Evolutionary conservation across 78 protist species (phyloP).

Genomic region (Polysphondylium violaceum): DNA sequence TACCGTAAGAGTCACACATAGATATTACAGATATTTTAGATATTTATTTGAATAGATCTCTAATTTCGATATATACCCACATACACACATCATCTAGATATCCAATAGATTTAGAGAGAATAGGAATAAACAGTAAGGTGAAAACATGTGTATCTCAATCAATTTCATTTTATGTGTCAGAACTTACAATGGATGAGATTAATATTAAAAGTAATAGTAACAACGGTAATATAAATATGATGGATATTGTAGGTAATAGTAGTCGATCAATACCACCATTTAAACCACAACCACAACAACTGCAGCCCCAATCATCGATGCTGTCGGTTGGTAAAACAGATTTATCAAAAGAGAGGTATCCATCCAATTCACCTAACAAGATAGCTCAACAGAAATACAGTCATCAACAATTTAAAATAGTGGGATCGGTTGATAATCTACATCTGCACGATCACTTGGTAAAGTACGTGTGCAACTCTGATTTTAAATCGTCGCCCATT

Average conservation of each 20-base stretch:
- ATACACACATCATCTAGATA: constrained; percentile 2
- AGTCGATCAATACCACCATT: too few species aligned
- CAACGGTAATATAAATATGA: background rate
- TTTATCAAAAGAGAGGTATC: background rate
- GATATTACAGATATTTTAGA: background rate
- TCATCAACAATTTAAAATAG: constrained; percentile 55
- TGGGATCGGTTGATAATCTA: constrained; percentile 31
- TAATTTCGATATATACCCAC: background rate
- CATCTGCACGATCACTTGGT: constrained; percentile 11
- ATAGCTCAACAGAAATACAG: constrained; percentile 6
- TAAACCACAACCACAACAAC: too few species aligned
- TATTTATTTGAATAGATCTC: background rate
- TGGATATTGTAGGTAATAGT: too few species aligned
- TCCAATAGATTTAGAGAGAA: constrained; percentile 69
- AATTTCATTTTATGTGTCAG: constrained; percentile 44
- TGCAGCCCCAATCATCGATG: background rate
- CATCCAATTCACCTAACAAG: background rate
- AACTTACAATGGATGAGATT: constrained; percentile 23
- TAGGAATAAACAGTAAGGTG: constrained; percentile 22
- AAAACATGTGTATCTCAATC: constrained; percentile 53
- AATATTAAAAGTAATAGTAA: background rate
- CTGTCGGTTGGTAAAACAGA: background rate
- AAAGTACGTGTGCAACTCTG: background rate
- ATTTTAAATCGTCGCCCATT: background rate
- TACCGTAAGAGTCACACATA: constrained; percentile 13